Percentiles rank a stretch among this genome's conserved stretches.
Conservation (phyloP, 768 basidiomycete genomes). For the Russula compacta region DNA sequence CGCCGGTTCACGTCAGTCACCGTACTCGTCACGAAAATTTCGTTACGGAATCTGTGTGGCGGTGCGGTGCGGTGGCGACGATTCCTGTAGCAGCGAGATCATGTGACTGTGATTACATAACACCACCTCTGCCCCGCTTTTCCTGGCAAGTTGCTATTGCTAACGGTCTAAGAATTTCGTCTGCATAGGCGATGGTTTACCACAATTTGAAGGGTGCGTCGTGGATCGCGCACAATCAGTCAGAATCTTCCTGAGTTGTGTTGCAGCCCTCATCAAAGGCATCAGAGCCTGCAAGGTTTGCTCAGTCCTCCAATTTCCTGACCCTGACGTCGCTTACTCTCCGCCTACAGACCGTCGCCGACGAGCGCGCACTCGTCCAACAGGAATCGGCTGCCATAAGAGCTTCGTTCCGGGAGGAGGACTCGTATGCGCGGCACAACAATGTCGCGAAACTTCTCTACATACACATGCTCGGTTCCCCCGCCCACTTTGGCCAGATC, state of each 20-base stretch:
- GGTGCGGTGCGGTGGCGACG: too few species aligned
- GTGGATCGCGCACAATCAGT: not conserved
- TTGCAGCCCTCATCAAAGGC: conserved; percentile 89
- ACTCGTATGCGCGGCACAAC: conserved; percentile 89
- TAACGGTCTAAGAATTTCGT: not conserved
- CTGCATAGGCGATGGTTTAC: conserved; percentile 48
- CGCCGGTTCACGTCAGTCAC: too few species aligned
- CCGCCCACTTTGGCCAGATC: conserved; percentile 98
- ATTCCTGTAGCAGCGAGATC: too few species aligned
- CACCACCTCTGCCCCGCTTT: not conserved
- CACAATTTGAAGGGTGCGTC: conserved; percentile 76
- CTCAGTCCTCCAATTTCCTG: not conserved
- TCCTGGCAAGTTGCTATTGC: too few species aligned
- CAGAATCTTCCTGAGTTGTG: conserved; percentile 23
- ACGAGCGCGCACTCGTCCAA: conserved; percentile 94
- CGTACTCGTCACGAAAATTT: too few species aligned
- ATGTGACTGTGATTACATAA: conserved; percentile 1
- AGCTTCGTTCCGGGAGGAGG: conserved; percentile 95
- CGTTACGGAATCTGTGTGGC: too few species aligned
- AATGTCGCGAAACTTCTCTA: conserved; percentile 97
- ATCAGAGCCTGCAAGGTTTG: conserved; percentile 89
- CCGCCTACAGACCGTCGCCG: conserved; percentile 76
- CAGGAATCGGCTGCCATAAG: conserved; percentile 97
- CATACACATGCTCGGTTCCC: conserved; percentile 98
- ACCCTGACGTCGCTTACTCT: conserved; percentile 16